phyloP scores from a whole-genome alignment of 192 early-diverging fungal genomes.

The Gamsiella multidivaricata region DNA sequence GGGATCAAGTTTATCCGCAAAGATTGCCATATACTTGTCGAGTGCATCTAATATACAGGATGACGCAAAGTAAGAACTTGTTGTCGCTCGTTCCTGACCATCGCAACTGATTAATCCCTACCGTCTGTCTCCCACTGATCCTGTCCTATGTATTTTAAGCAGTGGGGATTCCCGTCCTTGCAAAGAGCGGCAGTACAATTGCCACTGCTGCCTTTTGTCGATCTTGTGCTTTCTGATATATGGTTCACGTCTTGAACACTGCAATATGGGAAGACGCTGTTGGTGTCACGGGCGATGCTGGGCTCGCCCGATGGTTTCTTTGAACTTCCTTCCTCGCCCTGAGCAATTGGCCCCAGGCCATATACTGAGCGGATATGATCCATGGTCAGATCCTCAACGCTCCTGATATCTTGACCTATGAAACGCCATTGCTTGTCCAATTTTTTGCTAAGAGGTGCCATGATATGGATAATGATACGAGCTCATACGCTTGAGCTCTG shows the following conservation, averaged over 20 bases:
- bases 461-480: not conserved
- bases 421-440: slow-evolving; percentile 35
- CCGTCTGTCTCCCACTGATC: slow-evolving; percentile 52
- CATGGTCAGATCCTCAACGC: slow-evolving; percentile 18
- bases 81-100: too few relatives aligned
- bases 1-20: not conserved
- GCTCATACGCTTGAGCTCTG: not conserved
- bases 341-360: slow-evolving; percentile 8
- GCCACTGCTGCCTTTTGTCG: not conserved
- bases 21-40: slow-evolving; percentile 2
- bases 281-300: not conserved
- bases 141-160: slow-evolving; percentile 49
- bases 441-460: slow-evolving; percentile 19
- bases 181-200: slow-evolving; percentile 28
- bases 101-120: not conserved
- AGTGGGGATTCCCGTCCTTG: slow-evolving; percentile 52
- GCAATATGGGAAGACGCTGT: slow-evolving; percentile 27
- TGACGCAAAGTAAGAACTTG: not conserved
- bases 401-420: slow-evolving; percentile 14
- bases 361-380: slow-evolving; percentile 30
- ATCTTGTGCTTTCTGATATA: not conserved
- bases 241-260: slow-evolving; percentile 10
- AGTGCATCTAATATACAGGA: slow-evolving; percentile 19
- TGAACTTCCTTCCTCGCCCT: too few relatives aligned
- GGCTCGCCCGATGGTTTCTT: not conserved